Evolutionary conservation across 164 flowering plant species (phyloP), one percentile per base, ranked within the genome.

Genomic region (Annona squamosa): DNA sequence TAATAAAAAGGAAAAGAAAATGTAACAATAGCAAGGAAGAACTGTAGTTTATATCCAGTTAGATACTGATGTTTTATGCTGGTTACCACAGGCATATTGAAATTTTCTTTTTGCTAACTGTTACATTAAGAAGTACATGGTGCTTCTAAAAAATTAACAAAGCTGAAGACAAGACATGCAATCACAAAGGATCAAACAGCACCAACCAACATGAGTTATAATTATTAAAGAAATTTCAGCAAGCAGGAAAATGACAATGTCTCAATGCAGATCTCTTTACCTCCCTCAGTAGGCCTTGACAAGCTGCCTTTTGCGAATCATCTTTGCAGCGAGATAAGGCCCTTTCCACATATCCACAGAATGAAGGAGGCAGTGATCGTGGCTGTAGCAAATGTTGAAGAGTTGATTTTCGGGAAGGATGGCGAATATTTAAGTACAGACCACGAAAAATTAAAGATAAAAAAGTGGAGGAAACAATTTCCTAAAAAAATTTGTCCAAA

Each of bases 331-430:
- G 92, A 76, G 90, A 84, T 77, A 95, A 81, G 73, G 97, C 97
- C 84, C 98, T 91, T 79, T 95, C 99, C 76, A 93, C 97, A 82
- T 88, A 95, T 72, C 91, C 88, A 62, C 89, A 86, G 37, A 91
- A 79, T 59, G 99, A 91, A 17, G 86, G 73, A 37, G 99, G 99
- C 77, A 95, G 86, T 48, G 70, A 75, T 65, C 79, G 91, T 78
- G 90, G 86, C 98, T 95, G 82, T 75, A 84, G 46, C 70, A 62
- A 78, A 68, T 44, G 70, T 18, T 56, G 16, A 26, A 26, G 37
- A 56, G 16, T 56, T 1, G 2, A 56, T 56, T 6, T n/a, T 10
- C 26, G 37, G 37, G 57, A 65, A 44, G 45, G 10, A 61, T 10
- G 46, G 62, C n/a, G 59, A 16, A 26, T 26, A 26, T 26, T 26